phyloP scores from a whole-genome alignment of 2,329 filamentous ascomycete species.

The Cryphonectria japonica region DNA sequence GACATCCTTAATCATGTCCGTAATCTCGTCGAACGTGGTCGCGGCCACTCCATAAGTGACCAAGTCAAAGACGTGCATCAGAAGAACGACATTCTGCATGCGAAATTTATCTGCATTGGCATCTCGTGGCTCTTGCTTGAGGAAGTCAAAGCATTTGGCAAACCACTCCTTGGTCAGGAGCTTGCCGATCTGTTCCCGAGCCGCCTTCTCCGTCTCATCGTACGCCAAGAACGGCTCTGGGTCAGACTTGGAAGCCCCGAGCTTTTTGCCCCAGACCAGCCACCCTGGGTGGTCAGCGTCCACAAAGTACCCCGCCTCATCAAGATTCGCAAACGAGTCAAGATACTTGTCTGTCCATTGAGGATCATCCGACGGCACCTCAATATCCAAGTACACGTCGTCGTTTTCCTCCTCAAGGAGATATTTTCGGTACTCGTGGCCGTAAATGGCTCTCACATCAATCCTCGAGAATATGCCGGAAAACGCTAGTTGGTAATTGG shows the following conservation, averaged over 20 bases:
- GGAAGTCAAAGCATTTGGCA: conserved; percentile 82
- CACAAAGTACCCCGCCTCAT: conserved; percentile 80
- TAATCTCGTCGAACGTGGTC: conserved; percentile 84
- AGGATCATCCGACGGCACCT: conserved; percentile 74
- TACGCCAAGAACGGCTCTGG: conserved; percentile 71
- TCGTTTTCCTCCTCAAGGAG: conserved; percentile 79
- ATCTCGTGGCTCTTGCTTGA: conserved; percentile 95
- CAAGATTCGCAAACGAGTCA: conserved; percentile 72
- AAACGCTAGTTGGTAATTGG: conserved; percentile 80
- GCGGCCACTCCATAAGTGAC: conserved; percentile 79
- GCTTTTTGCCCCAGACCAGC: conserved; percentile 91
- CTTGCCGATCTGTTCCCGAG: conserved; percentile 78
- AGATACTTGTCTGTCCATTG: conserved; percentile 81
- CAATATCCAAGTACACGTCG: conserved; percentile 74
- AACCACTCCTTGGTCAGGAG: conserved; percentile 86
- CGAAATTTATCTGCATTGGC: conserved; percentile 81
- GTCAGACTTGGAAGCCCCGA: conserved; percentile 77
- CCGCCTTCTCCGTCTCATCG: conserved; percentile 76
- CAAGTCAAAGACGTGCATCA: conserved; percentile 89
- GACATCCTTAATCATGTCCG: conserved; percentile 74
- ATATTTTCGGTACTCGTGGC: conserved; percentile 86
- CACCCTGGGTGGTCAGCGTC: conserved; percentile 93
- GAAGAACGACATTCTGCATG: conserved; percentile 82
- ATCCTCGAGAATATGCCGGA: conserved; percentile 79
- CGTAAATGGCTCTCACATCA: conserved; percentile 82